Percentiles rank a stretch among this genome's conserved stretches.
Evolutionary conservation across 2,329 filamentous ascomycete species (phyloP).

Genomic region (Aspergillus neotritici): DNA sequence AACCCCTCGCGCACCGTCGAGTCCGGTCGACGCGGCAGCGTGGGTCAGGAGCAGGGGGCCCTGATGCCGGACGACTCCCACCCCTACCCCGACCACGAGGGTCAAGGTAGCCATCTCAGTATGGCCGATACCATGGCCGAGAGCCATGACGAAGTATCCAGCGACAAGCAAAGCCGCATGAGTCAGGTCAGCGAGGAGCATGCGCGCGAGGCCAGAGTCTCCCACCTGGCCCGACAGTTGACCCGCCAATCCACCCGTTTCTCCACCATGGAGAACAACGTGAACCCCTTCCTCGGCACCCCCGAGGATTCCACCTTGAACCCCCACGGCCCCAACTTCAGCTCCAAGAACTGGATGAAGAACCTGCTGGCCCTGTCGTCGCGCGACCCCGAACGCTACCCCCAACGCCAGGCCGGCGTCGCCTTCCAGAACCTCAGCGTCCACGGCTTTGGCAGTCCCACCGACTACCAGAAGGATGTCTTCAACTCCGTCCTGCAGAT

Average conservation of each 20-base stretch:
- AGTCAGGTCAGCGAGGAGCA: slow-evolving; percentile 20
- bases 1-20: no score
- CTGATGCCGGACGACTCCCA: no score
- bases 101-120: slow-evolving; percentile 12
- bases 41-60: no score
- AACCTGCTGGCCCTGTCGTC: slow-evolving; percentile 43
- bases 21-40: no score
- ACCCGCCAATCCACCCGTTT: slow-evolving; percentile 33
- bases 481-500: slow-evolving; percentile 35
- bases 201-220: slow-evolving; percentile 25
- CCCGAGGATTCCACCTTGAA: slow-evolving; percentile 38
- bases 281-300: slow-evolving; percentile 33
- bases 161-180: slow-evolving; percentile 5
- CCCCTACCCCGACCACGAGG: no score
- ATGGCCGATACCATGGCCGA: slow-evolving; percentile 26
- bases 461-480: slow-evolving; percentile 58
- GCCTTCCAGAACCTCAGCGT: slow-evolving; percentile 64
- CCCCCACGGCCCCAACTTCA: slow-evolving; percentile 42
- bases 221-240: slow-evolving; percentile 29
- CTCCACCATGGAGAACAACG: slow-evolving; percentile 19
- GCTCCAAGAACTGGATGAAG: slow-evolving; percentile 44
- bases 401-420: slow-evolving; percentile 55
- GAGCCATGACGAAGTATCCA: slow-evolving; percentile 4
- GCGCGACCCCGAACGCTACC: slow-evolving; percentile 50
- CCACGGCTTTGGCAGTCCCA: slow-evolving; percentile 60